Conservation (phyloP, 148 eudicot species). For the Silene latifolia region DNA sequence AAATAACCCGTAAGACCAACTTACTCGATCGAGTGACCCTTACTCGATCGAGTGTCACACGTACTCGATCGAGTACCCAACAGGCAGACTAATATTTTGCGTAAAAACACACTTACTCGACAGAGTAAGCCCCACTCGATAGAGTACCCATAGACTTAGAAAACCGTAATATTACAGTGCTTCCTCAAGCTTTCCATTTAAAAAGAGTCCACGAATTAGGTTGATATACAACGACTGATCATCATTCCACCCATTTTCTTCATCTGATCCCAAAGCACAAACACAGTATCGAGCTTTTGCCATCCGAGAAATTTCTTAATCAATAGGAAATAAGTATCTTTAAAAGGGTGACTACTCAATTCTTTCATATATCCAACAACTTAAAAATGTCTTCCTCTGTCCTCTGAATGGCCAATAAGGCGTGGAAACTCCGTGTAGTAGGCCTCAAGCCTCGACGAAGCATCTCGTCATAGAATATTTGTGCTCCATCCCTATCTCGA, state of each 20-base stretch:
- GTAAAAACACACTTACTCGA: no score
- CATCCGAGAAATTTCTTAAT: constrained; percentile 78
- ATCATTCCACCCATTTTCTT: constrained; percentile 51
- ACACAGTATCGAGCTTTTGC: constrained; percentile 56
- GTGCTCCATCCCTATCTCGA: constrained; percentile 48
- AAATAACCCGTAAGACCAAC: no score
- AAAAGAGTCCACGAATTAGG: constrained; percentile 72
- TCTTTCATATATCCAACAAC: constrained; percentile 65
- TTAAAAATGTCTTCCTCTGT: constrained; percentile 54
- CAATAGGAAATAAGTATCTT: constrained; percentile 72
- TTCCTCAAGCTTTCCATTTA: constrained; percentile 74
- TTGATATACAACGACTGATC: constrained; percentile 62
- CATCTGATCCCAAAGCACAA: constrained; percentile 69
- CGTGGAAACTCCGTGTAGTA: constrained; percentile 64
- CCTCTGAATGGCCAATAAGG: constrained; percentile 55
- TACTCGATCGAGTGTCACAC: no score
- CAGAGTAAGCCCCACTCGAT: no score
- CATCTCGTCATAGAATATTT: constrained; percentile 55
- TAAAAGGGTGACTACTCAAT: constrained; percentile 50
- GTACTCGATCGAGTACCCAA: no score
- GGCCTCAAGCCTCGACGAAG: constrained; percentile 51
- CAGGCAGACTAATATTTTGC: no score
- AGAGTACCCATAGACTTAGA: no score
- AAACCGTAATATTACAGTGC: no score
- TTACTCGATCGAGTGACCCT: no score